These are phyloP conservation scores for Penicillium sp. DNA, from an alignment of 2,329 filamentous ascomycete species.

Conservation along the genomic window DNA sequence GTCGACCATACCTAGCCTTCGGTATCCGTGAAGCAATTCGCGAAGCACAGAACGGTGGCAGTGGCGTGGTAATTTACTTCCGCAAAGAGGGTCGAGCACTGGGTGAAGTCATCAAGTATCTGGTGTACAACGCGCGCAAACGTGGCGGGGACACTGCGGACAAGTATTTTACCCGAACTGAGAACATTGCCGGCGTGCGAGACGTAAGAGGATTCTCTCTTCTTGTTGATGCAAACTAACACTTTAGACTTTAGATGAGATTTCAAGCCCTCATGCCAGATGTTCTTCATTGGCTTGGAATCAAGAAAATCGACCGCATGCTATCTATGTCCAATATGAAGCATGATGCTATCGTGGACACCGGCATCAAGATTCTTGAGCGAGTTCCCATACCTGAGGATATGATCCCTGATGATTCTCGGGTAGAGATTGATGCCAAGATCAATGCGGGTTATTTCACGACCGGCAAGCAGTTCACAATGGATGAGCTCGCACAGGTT, in stretches of 20 bases:
- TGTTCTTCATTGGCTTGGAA: constrained; percentile 96
- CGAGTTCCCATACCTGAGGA: constrained; percentile 89
- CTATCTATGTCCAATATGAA: constrained; percentile 90
- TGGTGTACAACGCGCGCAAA: constrained; percentile 62
- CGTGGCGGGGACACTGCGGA: constrained; percentile 40
- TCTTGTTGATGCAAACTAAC: constrained; percentile 42
- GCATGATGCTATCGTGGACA: constrained; percentile 52
- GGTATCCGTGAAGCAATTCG: constrained; percentile 97
- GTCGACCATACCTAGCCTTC: constrained; percentile 86
- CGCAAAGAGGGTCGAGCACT: constrained; percentile 93
- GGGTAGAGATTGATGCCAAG: constrained; percentile 99
- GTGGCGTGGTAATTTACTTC: constrained; percentile 97
- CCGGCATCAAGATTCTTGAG: constrained; percentile 73
- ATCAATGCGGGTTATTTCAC: constrained; percentile 91
- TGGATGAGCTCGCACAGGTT: constrained; percentile 80
- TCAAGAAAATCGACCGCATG: constrained; percentile 98
- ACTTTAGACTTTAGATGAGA: constrained; percentile 64
- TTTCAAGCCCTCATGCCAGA: constrained; percentile 99
- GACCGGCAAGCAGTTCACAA: constrained; percentile 83
- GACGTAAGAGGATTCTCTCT: constrained; percentile 38
- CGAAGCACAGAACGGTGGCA: constrained; percentile 90
- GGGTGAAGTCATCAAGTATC: constrained; percentile 88
- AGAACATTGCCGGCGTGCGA: constrained; percentile 96
- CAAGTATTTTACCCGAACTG: constrained; percentile 87
- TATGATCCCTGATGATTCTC: constrained; percentile 89